Conservation (phyloP, 257 asterid species). For the Solanum sparsipilum region DNA sequence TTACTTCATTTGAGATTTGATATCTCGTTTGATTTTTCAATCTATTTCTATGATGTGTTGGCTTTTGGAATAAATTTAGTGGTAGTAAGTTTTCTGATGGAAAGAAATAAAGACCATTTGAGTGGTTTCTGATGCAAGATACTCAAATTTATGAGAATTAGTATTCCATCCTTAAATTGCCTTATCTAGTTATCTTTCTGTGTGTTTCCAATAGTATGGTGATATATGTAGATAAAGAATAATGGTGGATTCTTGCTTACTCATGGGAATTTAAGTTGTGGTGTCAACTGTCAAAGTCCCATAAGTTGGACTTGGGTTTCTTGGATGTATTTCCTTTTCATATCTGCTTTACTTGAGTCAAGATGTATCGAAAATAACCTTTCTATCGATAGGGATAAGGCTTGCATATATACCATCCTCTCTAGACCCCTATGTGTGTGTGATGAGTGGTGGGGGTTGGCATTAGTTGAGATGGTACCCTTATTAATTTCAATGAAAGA, state of each 20-base stretch:
- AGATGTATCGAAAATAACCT: not conserved
- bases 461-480: not conserved
- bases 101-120: not conserved
- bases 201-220: not conserved
- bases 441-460: not conserved
- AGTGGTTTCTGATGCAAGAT: not conserved
- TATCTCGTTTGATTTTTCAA: not conserved
- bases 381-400: not conserved
- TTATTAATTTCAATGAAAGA: not conserved
- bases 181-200: not conserved
- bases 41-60: not conserved
- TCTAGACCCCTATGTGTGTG: not conserved
- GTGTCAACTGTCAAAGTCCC: not conserved
- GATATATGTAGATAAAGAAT: not conserved
- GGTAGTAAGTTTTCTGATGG: not conserved
- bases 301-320: not conserved
- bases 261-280: not conserved
- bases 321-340: not conserved
- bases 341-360: not conserved
- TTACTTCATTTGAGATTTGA: not conserved
- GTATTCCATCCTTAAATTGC: not conserved
- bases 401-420: not conserved
- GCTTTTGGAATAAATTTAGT: not conserved
- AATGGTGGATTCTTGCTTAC: not conserved
- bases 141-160: not conserved